Conservation (phyloP, 202 grass and related monocot genomes). For the Cymbopogon flexuosus region DNA sequence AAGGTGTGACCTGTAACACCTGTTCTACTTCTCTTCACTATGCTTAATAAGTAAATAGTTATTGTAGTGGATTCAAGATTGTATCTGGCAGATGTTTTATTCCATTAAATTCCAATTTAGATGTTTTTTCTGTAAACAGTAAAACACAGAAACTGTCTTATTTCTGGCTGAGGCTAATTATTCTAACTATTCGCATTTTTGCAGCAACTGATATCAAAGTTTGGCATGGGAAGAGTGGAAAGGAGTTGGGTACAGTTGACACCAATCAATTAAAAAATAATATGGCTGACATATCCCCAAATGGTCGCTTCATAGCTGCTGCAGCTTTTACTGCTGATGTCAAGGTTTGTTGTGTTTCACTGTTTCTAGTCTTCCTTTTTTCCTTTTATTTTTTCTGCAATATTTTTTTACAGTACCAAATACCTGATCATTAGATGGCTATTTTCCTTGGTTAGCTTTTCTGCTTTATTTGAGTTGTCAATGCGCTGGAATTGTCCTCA, state of each 20-base stretch:
- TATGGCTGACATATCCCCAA: conserved; percentile 89
- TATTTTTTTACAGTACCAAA: not conserved
- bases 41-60: not conserved
- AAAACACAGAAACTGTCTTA: not conserved
- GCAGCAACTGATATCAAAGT: conserved; percentile 89
- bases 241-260: conserved; percentile 79
- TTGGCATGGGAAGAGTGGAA: conserved; percentile 93
- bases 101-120: not conserved
- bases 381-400: not conserved
- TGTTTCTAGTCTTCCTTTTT: not conserved
- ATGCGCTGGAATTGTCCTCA: not conserved
- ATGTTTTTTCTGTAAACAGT: not conserved
- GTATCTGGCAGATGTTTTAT: not conserved
- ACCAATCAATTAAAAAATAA: conserved; percentile 98
- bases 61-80: not conserved
- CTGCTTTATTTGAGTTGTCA: conserved; percentile 3
- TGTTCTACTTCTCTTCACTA: not conserved
- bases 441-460: not conserved
- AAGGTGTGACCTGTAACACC: conserved; percentile 61
- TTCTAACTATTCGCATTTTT: conserved; percentile 44
- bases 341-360: conserved; percentile 50
- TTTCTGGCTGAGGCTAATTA: not conserved
- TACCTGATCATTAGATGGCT: not conserved
- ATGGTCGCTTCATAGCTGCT: conserved; percentile 90
- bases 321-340: conserved; percentile 98